These are phyloP conservation scores for Atalantia buxifolia DNA, from an alignment of 345 rosid genomes.

Conservation along the genomic window DNA sequence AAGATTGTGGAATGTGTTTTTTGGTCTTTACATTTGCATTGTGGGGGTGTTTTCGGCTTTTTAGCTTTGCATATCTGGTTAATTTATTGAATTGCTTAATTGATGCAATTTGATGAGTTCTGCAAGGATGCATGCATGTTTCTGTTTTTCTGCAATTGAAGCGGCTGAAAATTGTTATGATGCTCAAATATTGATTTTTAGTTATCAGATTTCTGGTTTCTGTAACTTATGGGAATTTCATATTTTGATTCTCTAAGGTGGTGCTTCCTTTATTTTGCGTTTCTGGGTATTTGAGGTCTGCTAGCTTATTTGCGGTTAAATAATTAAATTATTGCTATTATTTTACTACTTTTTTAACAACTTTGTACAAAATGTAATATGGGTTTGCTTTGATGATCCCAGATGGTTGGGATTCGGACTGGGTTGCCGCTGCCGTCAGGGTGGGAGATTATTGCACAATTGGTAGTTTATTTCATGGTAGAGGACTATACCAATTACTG, in stretches of 20 bases:
- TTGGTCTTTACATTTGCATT: neutral
- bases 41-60: neutral
- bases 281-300: neutral
- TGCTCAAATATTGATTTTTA: neutral
- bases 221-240: neutral
- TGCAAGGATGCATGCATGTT: neutral
- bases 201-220: neutral
- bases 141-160: neutral
- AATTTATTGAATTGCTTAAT: neutral
- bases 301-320: neutral
- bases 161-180: neutral
- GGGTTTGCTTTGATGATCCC: constrained; percentile 12
- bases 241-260: neutral
- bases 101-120: neutral
- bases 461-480: constrained; percentile 68
- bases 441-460: constrained; percentile 64
- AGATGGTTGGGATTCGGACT: constrained; percentile 68
- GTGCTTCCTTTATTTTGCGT: neutral
- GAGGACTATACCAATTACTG: constrained; percentile 91
- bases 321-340: neutral
- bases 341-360: neutral
- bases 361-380: neutral
- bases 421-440: constrained; percentile 78
- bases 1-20: neutral
- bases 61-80: neutral